A percentile compares a stretch with the other conserved stretches of the same genome.
Conservation (phyloP, 129 eudicot species). For the Flaveria brownii region DNA sequence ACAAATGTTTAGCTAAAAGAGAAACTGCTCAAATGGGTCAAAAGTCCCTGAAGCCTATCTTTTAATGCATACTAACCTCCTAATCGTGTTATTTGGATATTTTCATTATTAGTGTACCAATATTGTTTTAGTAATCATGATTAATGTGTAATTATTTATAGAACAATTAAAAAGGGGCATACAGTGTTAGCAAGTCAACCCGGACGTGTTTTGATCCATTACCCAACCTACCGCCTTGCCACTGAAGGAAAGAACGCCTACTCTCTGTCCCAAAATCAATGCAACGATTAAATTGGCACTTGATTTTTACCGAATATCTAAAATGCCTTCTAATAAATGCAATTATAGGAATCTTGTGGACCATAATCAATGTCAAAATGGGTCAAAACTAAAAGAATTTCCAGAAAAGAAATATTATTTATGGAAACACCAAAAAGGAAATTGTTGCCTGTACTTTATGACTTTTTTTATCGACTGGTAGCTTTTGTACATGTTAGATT, state of each 20-base stretch:
- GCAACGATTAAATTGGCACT: background rate
- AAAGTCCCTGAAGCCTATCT: background rate
- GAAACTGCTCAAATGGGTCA: background rate
- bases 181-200: slow-evolving; percentile 4
- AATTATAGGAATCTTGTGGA: background rate
- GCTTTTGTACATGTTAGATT: background rate
- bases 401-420: background rate
- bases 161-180: background rate
- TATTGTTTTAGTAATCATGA: background rate
- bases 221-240: background rate
- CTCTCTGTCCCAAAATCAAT: background rate
- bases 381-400: background rate
- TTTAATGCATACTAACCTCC: background rate
- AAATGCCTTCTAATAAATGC: background rate
- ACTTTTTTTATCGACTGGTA: slow-evolving; percentile 16
- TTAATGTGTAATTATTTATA: too few species aligned
- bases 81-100: background rate
- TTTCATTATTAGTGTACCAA: background rate
- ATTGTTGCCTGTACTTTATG: slow-evolving; percentile 10
- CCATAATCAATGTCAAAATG: background rate
- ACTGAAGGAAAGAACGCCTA: background rate
- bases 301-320: background rate
- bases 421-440: slow-evolving; percentile 18
- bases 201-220: background rate
- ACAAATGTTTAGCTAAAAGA: background rate